Evolutionary conservation across 352 stramenopile genomes (phyloP).

Genomic region (Nothophytophthora sp.): DNA sequence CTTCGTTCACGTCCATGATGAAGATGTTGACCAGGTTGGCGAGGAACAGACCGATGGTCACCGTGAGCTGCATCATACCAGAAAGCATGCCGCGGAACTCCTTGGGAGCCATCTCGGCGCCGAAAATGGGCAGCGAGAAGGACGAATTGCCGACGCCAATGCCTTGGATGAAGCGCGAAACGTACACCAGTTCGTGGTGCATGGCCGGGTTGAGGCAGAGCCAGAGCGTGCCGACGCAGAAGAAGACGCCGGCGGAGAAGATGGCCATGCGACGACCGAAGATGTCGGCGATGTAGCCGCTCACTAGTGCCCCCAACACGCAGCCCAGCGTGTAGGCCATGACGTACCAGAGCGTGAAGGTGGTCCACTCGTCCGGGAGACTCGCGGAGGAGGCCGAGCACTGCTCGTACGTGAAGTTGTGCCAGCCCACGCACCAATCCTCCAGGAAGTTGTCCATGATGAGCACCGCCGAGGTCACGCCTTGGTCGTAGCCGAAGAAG

Average conservation of each 20-base stretch:
- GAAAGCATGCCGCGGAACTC: no score
- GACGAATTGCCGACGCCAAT: no score
- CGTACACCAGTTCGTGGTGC: no score
- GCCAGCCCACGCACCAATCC: slow-evolving; percentile 15
- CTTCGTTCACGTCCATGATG: no score
- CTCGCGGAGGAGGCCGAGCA: slow-evolving; percentile 6
- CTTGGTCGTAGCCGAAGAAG: no score
- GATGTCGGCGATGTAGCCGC: slow-evolving; percentile 12
- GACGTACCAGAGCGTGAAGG: slow-evolving; percentile 17
- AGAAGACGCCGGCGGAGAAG: slow-evolving; percentile 9
- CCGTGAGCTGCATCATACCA: no score
- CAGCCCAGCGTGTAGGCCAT: slow-evolving; percentile 13
- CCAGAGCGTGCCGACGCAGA: slow-evolving; percentile 12
- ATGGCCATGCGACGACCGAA: slow-evolving; percentile 15
- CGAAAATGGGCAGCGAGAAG: no score
- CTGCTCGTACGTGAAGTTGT: slow-evolving; percentile 12
- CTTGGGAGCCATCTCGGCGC: no score
- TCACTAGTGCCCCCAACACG: slow-evolving; percentile 8
- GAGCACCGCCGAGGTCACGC: slow-evolving; percentile 17
- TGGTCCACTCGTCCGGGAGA: slow-evolving; percentile 11
- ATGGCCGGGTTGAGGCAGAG: background rate
- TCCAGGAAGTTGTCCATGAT: slow-evolving; percentile 19
- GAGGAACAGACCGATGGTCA: no score
- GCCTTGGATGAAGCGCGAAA: no score
- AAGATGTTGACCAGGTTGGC: no score